Base-by-base conservation (phyloP, 1,139 yeast genomes). In the Candida neerlandica region DNA sequence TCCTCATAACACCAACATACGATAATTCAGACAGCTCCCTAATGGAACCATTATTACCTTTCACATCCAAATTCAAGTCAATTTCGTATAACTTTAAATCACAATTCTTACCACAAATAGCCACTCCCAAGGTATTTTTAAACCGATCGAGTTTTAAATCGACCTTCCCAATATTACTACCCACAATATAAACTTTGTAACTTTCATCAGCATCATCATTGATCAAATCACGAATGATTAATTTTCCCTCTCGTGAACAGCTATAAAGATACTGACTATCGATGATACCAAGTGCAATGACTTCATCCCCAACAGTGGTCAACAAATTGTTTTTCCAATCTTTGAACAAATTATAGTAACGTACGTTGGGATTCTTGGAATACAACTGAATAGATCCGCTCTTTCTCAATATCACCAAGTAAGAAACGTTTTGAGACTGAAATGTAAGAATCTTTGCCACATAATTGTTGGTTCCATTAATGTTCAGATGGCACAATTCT, bases 51-150 rank as follows among this genome's bases (percentile, higher is more conserved):
- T 29, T 18, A 23, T 19, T 12, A 23, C 5, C 26, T 14, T 45
- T 7, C 7, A 9, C 23, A 5, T 46, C 48, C 37, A 34, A 16
- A 10, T 34, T 39, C 33, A 52, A 42, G 23, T 51, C 52, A 14
- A 62, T 51, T 14, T 62, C 62, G 50, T 70, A 71, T 26, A 65
- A 46, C 50, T 72, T 73, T 30, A 79, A 57, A 41, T 75, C 81
- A 46, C 71, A 70, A 48, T 77, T 73, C 53, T 76, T 73, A 3
- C 84, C 84, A 1, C 81, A 81, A 47, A 71, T 63, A 0, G 72
- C 73, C 30, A 71, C 59, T 4, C 53, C 45, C 21, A 62, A 50
- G 12, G 57, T 56, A 30, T 52, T 55, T 27, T 47, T 55, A 14
- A 47, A 45, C 45, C 35, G 46, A 15, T 41, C 41, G 42, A 53